Evolutionary conservation across 2,329 filamentous ascomycete genomes (phyloP), one percentile per base, ranked within the genome.

Genomic region (Lachnellula hyalina): DNA sequence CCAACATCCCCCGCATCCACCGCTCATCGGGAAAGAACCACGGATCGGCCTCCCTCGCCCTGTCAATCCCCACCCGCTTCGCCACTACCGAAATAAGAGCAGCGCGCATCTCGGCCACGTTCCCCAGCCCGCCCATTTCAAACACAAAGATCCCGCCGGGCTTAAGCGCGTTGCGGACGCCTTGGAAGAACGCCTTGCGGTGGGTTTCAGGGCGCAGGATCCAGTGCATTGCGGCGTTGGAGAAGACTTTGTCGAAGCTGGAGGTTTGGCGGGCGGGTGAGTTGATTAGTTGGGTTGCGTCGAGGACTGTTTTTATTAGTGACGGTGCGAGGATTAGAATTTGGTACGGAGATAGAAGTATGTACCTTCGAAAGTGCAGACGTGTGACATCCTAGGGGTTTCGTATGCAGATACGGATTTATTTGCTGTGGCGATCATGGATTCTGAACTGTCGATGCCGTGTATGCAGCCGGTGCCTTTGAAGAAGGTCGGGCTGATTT

Each of bases 11-110:
- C 34, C 61, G 69, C 67, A 82, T 77, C 83, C 83, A 86, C 0
- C 60, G 67, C 63, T 84, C 82, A 59, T 85, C 83, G 0, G 86
- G 84, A 67, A 89, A 90, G 69, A 87, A 89, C 86, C 86, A 90
- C 4, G 86, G 86, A 57, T 79, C 78, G 0, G 72, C 74, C 14
- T 74, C 75, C 19, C 73, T 58, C 0, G 80, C 80, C 9, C 71
- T 69, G n/a, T 72, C 63, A 1, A 85, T 60, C 0, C 80, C 73
- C 0, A 83, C 66, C 1, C 81, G 77, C 1, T 77, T 74, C 2
- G 72, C 68, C 1, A 86, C 72, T 1, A 78, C 78, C 15, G 75
- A 72, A 4, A 84, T 70, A 7, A 87, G 71, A 2, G 82, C 81
- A 0, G 80, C 74, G 28, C 81, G 76, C 61, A 86, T 78, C 53